phyloP scores from a whole-genome alignment of 192 early-diverging fungal species.

The Mortierella hygrophila region DNA sequence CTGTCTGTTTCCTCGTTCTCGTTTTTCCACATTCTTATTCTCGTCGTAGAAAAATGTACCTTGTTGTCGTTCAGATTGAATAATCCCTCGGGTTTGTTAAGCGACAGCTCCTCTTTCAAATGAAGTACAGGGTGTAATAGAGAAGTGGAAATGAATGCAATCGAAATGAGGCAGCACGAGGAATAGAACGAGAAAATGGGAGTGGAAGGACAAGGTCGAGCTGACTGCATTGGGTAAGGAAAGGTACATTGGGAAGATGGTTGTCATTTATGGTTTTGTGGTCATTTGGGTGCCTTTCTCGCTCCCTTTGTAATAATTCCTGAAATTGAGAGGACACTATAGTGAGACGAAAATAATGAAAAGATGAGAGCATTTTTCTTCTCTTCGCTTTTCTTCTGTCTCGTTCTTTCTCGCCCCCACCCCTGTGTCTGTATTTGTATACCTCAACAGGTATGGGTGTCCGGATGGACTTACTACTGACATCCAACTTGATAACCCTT shows the following conservation, averaged over 20 bases:
- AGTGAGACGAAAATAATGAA: slow-evolving; percentile 1
- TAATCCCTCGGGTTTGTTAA: neutral
- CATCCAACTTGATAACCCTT: neutral
- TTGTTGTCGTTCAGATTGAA: neutral
- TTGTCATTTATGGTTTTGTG: slow-evolving; percentile 1
- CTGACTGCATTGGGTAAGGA: neutral
- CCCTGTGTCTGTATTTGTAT: neutral
- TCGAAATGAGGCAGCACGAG: neutral
- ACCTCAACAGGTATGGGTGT: neutral
- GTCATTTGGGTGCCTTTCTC: neutral
- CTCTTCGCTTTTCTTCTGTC: neutral
- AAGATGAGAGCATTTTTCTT: neutral
- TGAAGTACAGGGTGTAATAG: neutral
- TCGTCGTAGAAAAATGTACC: neutral
- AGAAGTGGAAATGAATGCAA: neutral
- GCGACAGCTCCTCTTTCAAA: neutral
- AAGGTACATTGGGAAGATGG: neutral
- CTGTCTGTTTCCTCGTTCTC: too few species aligned
- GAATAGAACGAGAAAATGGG: neutral
- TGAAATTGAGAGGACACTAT: neutral
- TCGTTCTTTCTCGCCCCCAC: neutral
- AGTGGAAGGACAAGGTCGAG: neutral
- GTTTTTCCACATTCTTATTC: too few species aligned
- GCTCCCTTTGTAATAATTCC: neutral
- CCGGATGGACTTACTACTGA: neutral